Evolutionary conservation across 1,139 yeast species (phyloP).

Genomic region (Pichia terricola): DNA sequence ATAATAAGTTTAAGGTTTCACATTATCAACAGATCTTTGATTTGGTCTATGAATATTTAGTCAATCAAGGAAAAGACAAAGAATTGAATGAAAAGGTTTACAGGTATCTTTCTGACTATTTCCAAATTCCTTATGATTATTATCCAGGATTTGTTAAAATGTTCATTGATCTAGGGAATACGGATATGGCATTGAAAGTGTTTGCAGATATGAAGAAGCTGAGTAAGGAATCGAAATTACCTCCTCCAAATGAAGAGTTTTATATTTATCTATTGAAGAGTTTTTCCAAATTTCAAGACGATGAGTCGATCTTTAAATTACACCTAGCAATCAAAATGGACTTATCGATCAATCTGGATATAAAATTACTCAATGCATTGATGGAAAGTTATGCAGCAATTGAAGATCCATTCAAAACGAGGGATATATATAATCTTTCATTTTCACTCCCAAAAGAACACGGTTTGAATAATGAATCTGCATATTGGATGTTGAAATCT

Average conservation of each 20-base stretch:
- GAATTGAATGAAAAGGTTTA: constrained; percentile 40
- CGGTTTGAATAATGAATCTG: constrained; percentile 60
- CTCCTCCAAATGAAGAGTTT: constrained; percentile 60
- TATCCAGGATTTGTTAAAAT: constrained; percentile 53
- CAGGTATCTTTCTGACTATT: constrained; percentile 48
- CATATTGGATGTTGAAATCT: constrained; percentile 64
- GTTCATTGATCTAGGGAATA: constrained; percentile 47
- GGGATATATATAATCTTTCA: constrained; percentile 53
- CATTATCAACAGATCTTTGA: constrained; percentile 32
- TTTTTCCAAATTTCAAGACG: constrained; percentile 52
- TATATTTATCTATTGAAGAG: constrained; percentile 51
- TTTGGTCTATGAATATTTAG: constrained; percentile 37
- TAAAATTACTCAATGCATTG: constrained; percentile 49
- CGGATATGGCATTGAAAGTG: constrained; percentile 55
- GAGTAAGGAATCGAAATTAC: constrained; percentile 41
- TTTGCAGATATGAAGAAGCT: constrained; percentile 55
- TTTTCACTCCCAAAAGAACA: constrained; percentile 38
- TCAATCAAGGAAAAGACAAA: constrained; percentile 19
- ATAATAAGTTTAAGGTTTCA: constrained; percentile 11
- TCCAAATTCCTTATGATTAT: constrained; percentile 49
- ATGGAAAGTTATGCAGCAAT: constrained; percentile 59
- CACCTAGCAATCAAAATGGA: constrained; percentile 65
- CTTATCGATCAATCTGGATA: constrained; percentile 46
- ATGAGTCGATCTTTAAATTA: constrained; percentile 59
- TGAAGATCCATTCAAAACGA: constrained; percentile 50